Base-by-base conservation (phyloP, 2,329 filamentous ascomycete species). In the Arthrobotrys musiformis region DNA sequence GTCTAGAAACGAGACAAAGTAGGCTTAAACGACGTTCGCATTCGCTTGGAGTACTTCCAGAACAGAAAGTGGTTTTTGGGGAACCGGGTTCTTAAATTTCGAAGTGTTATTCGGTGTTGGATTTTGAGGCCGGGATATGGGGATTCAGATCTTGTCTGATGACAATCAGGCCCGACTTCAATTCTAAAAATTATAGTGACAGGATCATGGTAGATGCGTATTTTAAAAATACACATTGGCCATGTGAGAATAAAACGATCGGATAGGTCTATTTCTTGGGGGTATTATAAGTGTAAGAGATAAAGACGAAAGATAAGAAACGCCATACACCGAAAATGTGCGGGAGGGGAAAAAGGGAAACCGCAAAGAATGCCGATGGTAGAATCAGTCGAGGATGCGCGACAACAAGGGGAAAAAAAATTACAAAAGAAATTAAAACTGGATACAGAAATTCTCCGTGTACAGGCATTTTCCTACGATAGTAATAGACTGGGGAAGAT, bases 401-500 rank as follows among this genome's bases (percentile, higher is more conserved):
- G 24, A 52, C 48, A 2, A 48, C 1, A 11, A 11, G 17, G 8
- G 15, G 15, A 52, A 30, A 17, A 28, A 56, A 35, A 56, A 35
- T 35, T 56, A 56, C 30, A 35, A 56, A 56, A 22, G 50, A 35
- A 56, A 56, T n/a, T 56, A 56, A 56, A 56, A 56, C 9, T 11
- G 13, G 22, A 28, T n/a, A 56, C 9, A 22, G n/a, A 46, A 35
- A 19, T 11, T 35, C 7, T 33, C 50, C 50, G 28, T 56, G 28
- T 35, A 35, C 3, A 35, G 33, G 22, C 26, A 30, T 30, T 22
- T 17, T 2, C 8, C 2, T 30, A 35, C 28, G 50, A 22, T 35
- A 56, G 28, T 15, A 35, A 35, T 56, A 35, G 28, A 19, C 50
- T 13, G 7, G 13, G 8, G 28, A 13, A 33, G 28, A 52, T 56